Conservation (phyloP, 371 early-diverging fungal species). For the Mucor lusitanicus region DNA sequence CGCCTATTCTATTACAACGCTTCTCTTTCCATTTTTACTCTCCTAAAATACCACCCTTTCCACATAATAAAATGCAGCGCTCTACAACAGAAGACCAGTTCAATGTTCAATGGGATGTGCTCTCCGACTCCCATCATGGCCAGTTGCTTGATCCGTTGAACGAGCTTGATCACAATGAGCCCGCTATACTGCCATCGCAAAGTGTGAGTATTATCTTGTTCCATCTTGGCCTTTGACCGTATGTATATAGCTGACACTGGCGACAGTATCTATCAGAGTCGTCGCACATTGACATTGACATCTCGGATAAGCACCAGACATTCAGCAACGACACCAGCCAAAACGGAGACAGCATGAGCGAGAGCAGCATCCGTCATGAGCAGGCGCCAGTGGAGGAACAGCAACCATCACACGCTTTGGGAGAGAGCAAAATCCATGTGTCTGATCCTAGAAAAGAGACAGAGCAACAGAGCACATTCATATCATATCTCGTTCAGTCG, state of each 20-base stretch:
- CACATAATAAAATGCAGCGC: conserved; percentile 14
- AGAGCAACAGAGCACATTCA: conserved; percentile 81
- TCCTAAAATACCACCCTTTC: not conserved
- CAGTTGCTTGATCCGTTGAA: conserved; percentile 10
- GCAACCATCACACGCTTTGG: not conserved
- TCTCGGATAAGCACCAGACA: conserved; percentile 14
- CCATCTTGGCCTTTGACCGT: not conserved
- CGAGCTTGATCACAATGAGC: conserved; percentile 9
- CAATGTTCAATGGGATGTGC: conserved; percentile 40
- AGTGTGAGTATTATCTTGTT: conserved; percentile 2
- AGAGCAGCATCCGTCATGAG: not conserved
- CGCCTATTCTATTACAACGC: not conserved
- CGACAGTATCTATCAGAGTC: conserved; percentile 13
- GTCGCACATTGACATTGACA: conserved; percentile 22
- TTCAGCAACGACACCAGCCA: conserved; percentile 1
- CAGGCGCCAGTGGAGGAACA: not conserved
- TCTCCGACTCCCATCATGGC: conserved; percentile 5
- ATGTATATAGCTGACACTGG: not conserved
- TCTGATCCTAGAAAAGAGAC: conserved; percentile 85
- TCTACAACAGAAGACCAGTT: conserved; percentile 33
- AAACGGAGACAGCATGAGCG: not conserved
- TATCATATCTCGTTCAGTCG: conserved; percentile 84
- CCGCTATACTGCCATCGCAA: conserved; percentile 16
- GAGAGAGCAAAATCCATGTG: conserved; percentile 23
- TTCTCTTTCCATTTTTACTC: conserved; percentile 3